phyloP scores from a whole-genome alignment of 2,329 filamentous ascomycete species.

The Rhinocladiella similis region DNA sequence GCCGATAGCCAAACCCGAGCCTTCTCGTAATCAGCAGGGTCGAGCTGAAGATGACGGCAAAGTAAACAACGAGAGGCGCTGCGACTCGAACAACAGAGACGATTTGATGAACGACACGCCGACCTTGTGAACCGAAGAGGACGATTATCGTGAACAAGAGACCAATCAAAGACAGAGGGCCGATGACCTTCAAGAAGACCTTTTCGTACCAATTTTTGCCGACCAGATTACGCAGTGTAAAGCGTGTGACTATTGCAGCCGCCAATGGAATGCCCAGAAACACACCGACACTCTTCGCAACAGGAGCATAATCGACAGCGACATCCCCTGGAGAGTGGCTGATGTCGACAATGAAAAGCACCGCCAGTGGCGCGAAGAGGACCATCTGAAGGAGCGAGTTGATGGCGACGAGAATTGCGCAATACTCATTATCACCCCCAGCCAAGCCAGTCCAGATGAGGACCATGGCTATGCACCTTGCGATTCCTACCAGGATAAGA shows the following conservation, averaged over 20 bases:
- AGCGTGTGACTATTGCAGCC: conserved; percentile 74
- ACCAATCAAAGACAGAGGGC: conserved; percentile 77
- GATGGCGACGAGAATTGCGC: conserved; percentile 74
- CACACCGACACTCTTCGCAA: conserved; percentile 77
- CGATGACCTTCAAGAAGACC: conserved; percentile 67
- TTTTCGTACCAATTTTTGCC: conserved; percentile 64
- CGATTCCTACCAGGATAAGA: conserved; percentile 78
- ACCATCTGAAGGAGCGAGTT: conserved; percentile 76
- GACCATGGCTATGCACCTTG: conserved; percentile 84
- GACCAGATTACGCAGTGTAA: conserved; percentile 56
- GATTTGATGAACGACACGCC: conserved; percentile 76
- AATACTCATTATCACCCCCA: conserved; percentile 77
- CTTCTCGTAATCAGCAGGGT: conserved; percentile 64
- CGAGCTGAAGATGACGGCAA: conserved; percentile 69
- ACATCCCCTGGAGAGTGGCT: conserved; percentile 46
- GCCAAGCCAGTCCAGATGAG: conserved; percentile 78
- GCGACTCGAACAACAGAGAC: conserved; percentile 79
- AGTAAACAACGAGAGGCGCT: conserved; percentile 80
- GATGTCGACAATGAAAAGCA: conserved; percentile 72
- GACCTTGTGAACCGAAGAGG: conserved; percentile 79
- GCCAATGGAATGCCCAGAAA: conserved; percentile 83
- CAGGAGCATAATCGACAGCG: conserved; percentile 58
- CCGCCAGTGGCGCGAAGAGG: conserved; percentile 67
- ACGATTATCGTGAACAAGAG: conserved; percentile 85
- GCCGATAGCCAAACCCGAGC: conserved; percentile 72